Percentiles rank a stretch among this genome's conserved stretches.
These are phyloP conservation scores for Aspergillus alliaceus DNA, from an alignment of 2,329 filamentous ascomycete species.

Conservation along the genomic window DNA sequence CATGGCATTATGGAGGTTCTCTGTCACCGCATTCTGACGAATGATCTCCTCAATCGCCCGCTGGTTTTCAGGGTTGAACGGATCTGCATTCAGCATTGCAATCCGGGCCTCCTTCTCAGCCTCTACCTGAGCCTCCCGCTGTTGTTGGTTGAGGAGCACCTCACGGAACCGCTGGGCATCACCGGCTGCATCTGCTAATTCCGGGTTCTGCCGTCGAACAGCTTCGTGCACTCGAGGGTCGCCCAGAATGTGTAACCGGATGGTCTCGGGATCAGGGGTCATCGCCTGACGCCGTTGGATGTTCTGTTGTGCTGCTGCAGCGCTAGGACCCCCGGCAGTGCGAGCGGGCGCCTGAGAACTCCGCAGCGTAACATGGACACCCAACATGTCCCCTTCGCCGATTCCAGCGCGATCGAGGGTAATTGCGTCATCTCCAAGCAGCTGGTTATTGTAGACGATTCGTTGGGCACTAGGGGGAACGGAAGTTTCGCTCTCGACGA, in stretches of 20 bases:
- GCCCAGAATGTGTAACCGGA: conserved; percentile 79
- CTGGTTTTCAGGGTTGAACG: conserved; percentile 91
- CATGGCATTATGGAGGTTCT: conserved; percentile 94
- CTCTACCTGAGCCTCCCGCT: conserved; percentile 70
- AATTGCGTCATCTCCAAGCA: conserved; percentile 73
- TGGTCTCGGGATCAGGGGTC: conserved; percentile 69
- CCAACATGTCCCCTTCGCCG: conserved; percentile 87
- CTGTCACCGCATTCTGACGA: conserved; percentile 86
- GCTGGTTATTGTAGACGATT: conserved; percentile 85
- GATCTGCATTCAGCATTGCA: conserved; percentile 83
- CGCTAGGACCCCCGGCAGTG: conserved; percentile 28
- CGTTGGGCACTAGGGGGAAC: conserved; percentile 73
- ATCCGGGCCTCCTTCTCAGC: conserved; percentile 80
- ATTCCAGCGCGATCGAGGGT: conserved; percentile 81
- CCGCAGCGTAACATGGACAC: conserved; percentile 66
- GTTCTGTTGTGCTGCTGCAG: conserved; percentile 29
- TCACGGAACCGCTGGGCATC: conserved; percentile 75
- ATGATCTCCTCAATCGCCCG: conserved; percentile 95
- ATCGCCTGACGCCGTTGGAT: conserved; percentile 30
- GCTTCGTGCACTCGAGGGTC: conserved; percentile 72
- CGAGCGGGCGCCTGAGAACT: conserved; percentile 30
- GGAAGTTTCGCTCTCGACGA: conserved; percentile 79
- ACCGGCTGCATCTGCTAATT: conserved; percentile 73
- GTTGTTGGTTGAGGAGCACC: conserved; percentile 66
- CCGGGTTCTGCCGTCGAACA: conserved; percentile 70